Percentiles rank a stretch among this genome's conserved stretches.
Conservation (phyloP, 768 basidiomycete genomes). For the Cystofilobasidium ferigula region DNA sequence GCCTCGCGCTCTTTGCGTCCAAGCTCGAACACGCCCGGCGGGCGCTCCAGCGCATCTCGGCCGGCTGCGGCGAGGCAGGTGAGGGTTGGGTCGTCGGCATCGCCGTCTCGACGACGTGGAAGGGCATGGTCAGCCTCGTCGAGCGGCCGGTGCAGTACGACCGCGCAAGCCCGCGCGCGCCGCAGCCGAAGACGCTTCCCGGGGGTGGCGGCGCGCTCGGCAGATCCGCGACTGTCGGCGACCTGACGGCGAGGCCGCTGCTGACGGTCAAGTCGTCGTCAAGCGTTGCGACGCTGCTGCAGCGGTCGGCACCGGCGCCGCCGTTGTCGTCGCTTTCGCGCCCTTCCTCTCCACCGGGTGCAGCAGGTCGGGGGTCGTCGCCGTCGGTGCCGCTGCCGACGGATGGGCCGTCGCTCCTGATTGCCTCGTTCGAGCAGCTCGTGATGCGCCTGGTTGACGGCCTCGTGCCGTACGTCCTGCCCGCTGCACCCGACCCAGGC, state of each 20-base stretch:
- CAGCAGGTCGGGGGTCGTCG: background rate
- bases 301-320: too few relatives aligned
- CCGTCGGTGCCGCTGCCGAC: background rate
- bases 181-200: background rate
- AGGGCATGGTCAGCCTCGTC: conserved; percentile 23
- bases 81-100: conserved; percentile 24
- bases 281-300: conserved; percentile 11
- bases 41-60: conserved; percentile 15
- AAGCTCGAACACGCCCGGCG: conserved; percentile 8
- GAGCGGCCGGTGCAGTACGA: conserved; percentile 10
- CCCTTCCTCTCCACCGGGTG: conserved; percentile 10
- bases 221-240: too few relatives aligned
- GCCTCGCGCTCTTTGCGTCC: conserved; percentile 13
- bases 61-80: conserved; percentile 12
- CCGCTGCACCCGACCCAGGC: conserved; percentile 12
- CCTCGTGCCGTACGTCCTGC: conserved; percentile 19
- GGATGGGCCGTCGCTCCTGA: conserved; percentile 3
- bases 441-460: conserved; percentile 18
- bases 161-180: background rate
- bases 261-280: background rate
- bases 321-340: conserved; percentile 8
- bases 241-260: conserved; percentile 11
- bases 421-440: conserved; percentile 15
- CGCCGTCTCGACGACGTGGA: conserved; percentile 19
- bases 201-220: background rate